Base-by-base conservation (phyloP, 805 yeast genomes). In the Schizosaccharomyces osmophilus region DNA sequence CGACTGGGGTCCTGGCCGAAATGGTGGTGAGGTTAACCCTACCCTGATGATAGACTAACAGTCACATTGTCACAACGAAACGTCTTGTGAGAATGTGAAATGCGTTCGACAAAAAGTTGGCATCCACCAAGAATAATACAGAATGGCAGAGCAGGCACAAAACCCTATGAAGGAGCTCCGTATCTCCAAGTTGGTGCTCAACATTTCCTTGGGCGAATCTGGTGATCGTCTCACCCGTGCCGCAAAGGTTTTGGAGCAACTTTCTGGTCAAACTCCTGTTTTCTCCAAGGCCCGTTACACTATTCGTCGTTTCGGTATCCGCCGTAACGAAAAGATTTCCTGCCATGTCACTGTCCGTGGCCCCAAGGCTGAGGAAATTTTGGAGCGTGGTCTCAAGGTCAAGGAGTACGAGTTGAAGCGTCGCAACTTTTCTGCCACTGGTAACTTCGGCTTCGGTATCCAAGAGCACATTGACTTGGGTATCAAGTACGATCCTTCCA, bases 221-320 rank as follows among this genome's bases (percentile, higher is more conserved):
- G 98, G 98, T 83, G 98, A 93, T 80, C 86, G 97, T 85, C 87
- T 93, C 78, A 93, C 98, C 82, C 90, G 98, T 86, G 98, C 98
- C 73, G 93, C 98, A 76, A 93, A 93, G 84, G 98, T 93, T 74
- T 83, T 93, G 76, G 98, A 93, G 82, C 98, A 93, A 82, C 85
- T 93, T 74, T 90, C 97, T 71, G 98, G 98, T 89, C 98, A 93
- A 82, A 93, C 98, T 73, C 98, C 98, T 77, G 98, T 93, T 72
- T 96, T 87, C 79, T 89, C 97, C 72, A 93, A 93, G 85, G 98
- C 98, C 73, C 87, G 98, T 82, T 93, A 93, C 87, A 93, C 98
- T 69, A 97, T 93, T 73, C 88, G 98, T 85, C 86, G 97, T 68
- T 93, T 93, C 80, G 95, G 97, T 84, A 93, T 93, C 84, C 89